phyloP scores from a whole-genome alignment of 108 stramenopile genomes.

The Nitzschia inconspicua region DNA sequence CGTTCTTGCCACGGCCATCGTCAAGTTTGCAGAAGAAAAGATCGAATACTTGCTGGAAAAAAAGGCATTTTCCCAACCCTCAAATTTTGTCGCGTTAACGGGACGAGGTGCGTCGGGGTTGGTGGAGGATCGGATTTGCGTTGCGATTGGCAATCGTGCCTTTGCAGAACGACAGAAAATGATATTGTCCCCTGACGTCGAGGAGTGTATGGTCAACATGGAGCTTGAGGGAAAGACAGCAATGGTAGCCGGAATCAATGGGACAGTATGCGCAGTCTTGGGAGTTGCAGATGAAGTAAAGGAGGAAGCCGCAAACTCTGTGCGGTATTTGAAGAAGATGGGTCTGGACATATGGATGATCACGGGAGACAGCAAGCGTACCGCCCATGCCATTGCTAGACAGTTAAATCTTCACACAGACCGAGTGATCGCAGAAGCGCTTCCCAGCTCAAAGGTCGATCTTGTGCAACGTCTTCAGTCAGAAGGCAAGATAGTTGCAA shows the following conservation, averaged over 20 bases:
- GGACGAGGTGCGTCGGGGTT: constrained; percentile 78
- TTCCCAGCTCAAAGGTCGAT: constrained; percentile 82
- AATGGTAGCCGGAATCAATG: constrained; percentile 73
- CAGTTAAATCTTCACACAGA: constrained; percentile 63
- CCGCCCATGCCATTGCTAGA: constrained; percentile 84
- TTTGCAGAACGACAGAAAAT: constrained; percentile 52
- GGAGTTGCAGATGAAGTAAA: constrained; percentile 84
- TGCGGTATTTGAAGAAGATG: constrained; percentile 56
- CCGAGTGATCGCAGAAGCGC: constrained; percentile 82
- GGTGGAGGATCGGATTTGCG: constrained; percentile 34
- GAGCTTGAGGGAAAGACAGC: constrained; percentile 84
- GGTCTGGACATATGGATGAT: constrained; percentile 96
- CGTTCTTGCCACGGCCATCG: constrained; percentile 76
- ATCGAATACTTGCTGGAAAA: constrained; percentile 15
- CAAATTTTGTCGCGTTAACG: constrained; percentile 44
- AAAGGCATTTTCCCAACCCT: constrained; percentile 38
- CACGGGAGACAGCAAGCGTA: constrained; percentile 91
- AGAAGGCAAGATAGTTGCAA: constrained; percentile 71
- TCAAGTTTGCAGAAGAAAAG: constrained; percentile 35
- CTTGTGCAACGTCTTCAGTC: constrained; percentile 65
- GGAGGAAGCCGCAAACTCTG: constrained; percentile 67
- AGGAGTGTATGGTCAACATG: constrained; percentile 57
- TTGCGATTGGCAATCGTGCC: constrained; percentile 77
- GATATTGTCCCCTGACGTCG: constrained; percentile 51
- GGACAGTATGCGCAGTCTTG: constrained; percentile 61